Evolutionary conservation across 2,329 filamentous ascomycete genomes (phyloP).

Genomic region (Escovopsis weberi): DNA sequence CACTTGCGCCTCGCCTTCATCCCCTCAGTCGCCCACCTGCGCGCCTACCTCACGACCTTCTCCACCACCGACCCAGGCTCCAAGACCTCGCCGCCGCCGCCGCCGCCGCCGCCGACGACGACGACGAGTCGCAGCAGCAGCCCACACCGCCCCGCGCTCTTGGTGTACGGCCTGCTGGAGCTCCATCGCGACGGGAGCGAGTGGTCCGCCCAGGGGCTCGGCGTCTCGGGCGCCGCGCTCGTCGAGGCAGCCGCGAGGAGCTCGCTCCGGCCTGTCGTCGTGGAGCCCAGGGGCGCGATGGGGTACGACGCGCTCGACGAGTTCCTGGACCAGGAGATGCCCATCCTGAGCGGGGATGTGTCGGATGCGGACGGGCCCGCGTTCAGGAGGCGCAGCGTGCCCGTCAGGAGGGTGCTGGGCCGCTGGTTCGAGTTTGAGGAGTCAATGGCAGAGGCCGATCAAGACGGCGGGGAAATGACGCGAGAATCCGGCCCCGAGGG

Average conservation of each 20-base stretch:
- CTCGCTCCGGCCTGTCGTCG: constrained; percentile 28
- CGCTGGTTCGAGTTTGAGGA: constrained; percentile 45
- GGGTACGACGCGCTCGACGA: constrained; percentile 18
- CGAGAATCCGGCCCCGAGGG: too few species aligned
- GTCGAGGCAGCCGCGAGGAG: constrained; percentile 43
- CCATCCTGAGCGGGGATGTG: constrained; percentile 44
- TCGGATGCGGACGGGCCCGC: constrained; percentile 38
- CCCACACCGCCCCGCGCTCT: constrained; percentile 18
- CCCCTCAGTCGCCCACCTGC: constrained; percentile 61
- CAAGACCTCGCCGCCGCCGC: constrained; percentile 15
- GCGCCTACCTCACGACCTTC: constrained; percentile 56
- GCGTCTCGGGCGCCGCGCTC: constrained; percentile 44
- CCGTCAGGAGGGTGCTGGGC: constrained; percentile 40
- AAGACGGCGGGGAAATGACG: too few species aligned
- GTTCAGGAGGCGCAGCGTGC: constrained; percentile 40
- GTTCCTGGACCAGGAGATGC: constrained; percentile 38
- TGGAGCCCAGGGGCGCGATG: constrained; percentile 27
- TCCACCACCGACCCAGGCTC: constrained; percentile 14
- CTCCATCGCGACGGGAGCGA: constrained; percentile 55
- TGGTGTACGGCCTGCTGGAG: constrained; percentile 51
- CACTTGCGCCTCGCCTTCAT: constrained; percentile 59
- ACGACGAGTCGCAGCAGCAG: background rate
- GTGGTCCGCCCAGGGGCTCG: constrained; percentile 62
- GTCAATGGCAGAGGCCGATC: background rate
- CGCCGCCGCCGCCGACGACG: constrained; percentile 18